These are phyloP conservation scores for Oryza punctata DNA, from an alignment of 176 grass and related monocot genomes.

Conservation along the genomic window DNA sequence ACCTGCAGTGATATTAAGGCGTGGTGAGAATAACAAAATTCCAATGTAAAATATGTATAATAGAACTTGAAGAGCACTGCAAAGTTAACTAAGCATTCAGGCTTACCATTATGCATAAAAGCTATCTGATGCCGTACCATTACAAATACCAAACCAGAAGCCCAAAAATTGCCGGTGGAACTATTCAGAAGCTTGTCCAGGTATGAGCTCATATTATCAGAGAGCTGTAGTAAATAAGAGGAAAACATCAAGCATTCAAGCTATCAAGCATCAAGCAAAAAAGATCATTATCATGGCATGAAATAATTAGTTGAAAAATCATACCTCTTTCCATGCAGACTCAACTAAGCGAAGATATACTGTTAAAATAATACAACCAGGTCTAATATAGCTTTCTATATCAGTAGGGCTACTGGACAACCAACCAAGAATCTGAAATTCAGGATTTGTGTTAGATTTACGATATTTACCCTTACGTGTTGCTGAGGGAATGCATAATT, in stretches of 20 bases:
- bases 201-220: conserved; percentile 66
- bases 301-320: conserved; percentile 10
- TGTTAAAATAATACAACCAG: conserved; percentile 96
- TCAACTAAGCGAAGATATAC: conserved; percentile 88
- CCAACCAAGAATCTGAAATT: conserved; percentile 94
- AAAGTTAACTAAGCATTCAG: neutral
- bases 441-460: conserved; percentile 42
- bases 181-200: conserved; percentile 74
- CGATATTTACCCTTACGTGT: conserved; percentile 2
- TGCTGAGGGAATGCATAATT: conserved; percentile 32
- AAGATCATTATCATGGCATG: conserved; percentile 12
- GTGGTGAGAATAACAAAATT: conserved; percentile 13
- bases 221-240: conserved; percentile 56
- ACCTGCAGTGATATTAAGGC: conserved; percentile 60
- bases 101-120: conserved; percentile 85
- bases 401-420: conserved; percentile 94
- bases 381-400: conserved; percentile 98
- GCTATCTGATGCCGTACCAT: conserved; percentile 71
- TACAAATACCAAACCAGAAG: conserved; percentile 79
- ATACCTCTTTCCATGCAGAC: conserved; percentile 79
- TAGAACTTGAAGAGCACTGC: conserved; percentile 8
- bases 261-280: conserved; percentile 33
- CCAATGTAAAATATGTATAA: conserved; percentile 11
- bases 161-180: conserved; percentile 77
- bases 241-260: conserved; percentile 31